These are phyloP conservation scores for Chalciporus chontae DNA, from an alignment of 768 basidiomycete genomes.

Conservation along the genomic window DNA sequence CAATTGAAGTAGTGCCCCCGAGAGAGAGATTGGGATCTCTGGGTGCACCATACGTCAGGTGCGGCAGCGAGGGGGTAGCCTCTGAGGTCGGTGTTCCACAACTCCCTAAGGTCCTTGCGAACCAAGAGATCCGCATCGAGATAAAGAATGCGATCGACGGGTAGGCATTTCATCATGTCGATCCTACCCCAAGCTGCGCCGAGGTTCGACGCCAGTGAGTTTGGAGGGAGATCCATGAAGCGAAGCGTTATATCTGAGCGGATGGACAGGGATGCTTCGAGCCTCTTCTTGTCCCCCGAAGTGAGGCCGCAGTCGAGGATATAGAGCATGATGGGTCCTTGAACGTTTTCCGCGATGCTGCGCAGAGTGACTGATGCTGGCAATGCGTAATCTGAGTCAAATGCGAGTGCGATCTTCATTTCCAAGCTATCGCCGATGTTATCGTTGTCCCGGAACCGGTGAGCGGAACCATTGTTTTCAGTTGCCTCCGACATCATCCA, in stretches of 20 bases:
- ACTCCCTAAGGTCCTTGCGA: conserved; percentile 30
- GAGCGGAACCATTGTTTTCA: background rate
- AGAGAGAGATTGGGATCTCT: conserved; percentile 34
- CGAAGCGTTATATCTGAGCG: conserved; percentile 32
- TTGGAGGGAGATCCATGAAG: conserved; percentile 35
- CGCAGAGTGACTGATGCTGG: conserved; percentile 44
- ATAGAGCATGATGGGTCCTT: conserved; percentile 41
- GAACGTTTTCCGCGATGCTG: conserved; percentile 34
- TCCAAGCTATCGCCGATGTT: conserved; percentile 32
- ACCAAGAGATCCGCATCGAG: conserved; percentile 49
- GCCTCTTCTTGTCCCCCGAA: conserved; percentile 27
- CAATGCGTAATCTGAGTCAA: conserved; percentile 41
- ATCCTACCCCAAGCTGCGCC: conserved; percentile 45
- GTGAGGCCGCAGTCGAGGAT: conserved; percentile 42
- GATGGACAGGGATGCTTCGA: conserved; percentile 24
- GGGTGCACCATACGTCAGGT: conserved; percentile 43
- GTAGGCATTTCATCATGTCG: conserved; percentile 38
- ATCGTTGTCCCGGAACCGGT: background rate
- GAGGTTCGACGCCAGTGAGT: conserved; percentile 21
- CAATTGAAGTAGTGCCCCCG: conserved; percentile 45
- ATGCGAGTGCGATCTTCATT: conserved; percentile 41
- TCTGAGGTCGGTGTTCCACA: conserved; percentile 44
- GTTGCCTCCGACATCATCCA: background rate
- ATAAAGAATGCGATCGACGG: conserved; percentile 46
- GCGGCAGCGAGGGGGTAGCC: conserved; percentile 39